phyloP scores from a whole-genome alignment of 1,284 basidiomycete species.

The Golubevia sp. region DNA sequence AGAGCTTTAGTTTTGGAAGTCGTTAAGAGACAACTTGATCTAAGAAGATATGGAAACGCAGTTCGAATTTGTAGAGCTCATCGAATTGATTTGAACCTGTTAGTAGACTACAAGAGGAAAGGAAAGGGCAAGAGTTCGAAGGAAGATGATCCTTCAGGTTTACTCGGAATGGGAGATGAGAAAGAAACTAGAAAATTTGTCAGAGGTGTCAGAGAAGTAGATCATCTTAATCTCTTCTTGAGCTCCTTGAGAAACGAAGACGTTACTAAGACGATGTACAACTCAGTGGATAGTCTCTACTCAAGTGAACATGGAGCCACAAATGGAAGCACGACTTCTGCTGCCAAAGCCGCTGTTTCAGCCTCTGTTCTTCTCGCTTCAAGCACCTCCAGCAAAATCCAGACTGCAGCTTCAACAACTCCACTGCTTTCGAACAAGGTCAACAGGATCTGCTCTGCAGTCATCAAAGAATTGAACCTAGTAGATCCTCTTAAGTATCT shows the following conservation, averaged over 20 bases:
- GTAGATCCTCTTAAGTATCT: constrained; percentile 38
- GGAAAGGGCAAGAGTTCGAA: constrained; percentile 18
- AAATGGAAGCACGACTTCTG: no score
- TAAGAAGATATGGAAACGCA: constrained; percentile 34
- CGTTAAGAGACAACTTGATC: constrained; percentile 40
- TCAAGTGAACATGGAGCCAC: neutral
- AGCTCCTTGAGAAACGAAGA: constrained; percentile 46
- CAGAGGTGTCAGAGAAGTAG: constrained; percentile 39
- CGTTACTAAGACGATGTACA: constrained; percentile 47
- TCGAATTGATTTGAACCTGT: constrained; percentile 54
- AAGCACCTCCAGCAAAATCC: neutral
- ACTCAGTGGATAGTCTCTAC: constrained; percentile 14
- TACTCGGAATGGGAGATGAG: no score
- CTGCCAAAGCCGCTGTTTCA: no score
- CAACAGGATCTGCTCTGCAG: constrained; percentile 44
- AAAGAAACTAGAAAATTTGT: constrained; percentile 17
- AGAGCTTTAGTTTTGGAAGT: constrained; percentile 82
- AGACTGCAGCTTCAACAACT: neutral
- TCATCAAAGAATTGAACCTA: constrained; percentile 29
- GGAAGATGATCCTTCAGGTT: no score
- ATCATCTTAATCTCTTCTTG: constrained; percentile 55
- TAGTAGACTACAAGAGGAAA: constrained; percentile 42
- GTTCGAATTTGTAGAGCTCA: constrained; percentile 53
- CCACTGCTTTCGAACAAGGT: constrained; percentile 21
- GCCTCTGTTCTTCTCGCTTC: neutral